phyloP scores from a whole-genome alignment of 2,329 filamentous ascomycete species.

The Penicillium sp. region DNA sequence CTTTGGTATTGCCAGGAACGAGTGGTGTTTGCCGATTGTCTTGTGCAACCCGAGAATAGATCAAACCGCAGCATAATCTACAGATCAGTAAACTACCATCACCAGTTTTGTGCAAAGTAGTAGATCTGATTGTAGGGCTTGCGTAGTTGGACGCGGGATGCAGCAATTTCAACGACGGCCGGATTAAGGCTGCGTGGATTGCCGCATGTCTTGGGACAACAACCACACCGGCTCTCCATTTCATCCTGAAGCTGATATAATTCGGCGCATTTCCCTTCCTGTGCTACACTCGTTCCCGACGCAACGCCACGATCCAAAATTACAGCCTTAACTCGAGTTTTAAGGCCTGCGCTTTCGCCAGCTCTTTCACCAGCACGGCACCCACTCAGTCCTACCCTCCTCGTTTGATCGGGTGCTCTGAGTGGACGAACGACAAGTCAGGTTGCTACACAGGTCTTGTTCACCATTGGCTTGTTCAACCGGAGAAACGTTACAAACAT shows the following conservation, averaged over 20 bases:
- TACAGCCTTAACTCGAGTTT: neutral
- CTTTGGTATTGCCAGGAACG: neutral
- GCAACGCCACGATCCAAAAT: neutral
- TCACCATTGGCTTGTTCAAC: conserved; percentile 5
- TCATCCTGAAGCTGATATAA: neutral
- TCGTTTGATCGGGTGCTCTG: neutral
- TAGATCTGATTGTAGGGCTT: neutral
- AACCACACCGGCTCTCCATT: neutral
- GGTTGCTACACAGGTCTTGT: conserved; percentile 3
- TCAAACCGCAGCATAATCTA: neutral
- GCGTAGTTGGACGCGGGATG: neutral
- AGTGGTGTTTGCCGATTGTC: neutral
- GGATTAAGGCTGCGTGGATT: conserved; percentile 2
- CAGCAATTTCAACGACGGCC: conserved; percentile 2
- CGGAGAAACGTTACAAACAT: conserved; percentile 5
- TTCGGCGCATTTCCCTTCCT: conserved; percentile 6
- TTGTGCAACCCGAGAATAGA: neutral
- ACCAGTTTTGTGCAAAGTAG: neutral
- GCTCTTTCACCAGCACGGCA: neutral
- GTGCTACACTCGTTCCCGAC: neutral
- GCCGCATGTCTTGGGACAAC: conserved; percentile 5
- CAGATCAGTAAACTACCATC: neutral
- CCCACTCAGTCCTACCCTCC: neutral
- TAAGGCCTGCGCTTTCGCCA: neutral
- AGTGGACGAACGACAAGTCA: neutral